A percentile compares a stretch with the other conserved stretches of the same genome.
These are phyloP conservation scores for Fusarium mundagurra DNA, from an alignment of 2,329 filamentous ascomycete genomes.

Conservation along the genomic window DNA sequence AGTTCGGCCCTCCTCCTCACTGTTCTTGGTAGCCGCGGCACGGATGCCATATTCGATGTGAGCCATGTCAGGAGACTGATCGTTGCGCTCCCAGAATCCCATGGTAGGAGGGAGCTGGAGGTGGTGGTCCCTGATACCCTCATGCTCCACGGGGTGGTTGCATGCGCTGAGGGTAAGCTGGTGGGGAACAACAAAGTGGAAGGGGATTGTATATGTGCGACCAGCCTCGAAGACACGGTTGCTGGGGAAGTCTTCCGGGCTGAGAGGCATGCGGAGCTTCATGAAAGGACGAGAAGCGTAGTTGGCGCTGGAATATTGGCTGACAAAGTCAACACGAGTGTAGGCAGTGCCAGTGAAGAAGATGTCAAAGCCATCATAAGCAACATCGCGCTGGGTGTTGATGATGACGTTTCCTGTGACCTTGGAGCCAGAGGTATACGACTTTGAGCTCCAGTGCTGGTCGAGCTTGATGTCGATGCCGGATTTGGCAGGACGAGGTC, in stretches of 20 bases:
- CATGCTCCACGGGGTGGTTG: slow-evolving; percentile 57
- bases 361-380: slow-evolving; percentile 63
- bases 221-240: slow-evolving; percentile 60
- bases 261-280: slow-evolving; percentile 65
- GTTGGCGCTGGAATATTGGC: slow-evolving; percentile 58
- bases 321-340: slow-evolving; percentile 62
- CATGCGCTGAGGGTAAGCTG: slow-evolving; percentile 67
- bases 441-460: slow-evolving; percentile 63
- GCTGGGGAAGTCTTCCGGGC: slow-evolving; percentile 57
- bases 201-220: slow-evolving; percentile 61
- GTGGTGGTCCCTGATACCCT: slow-evolving; percentile 62
- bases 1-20: slow-evolving; percentile 32
- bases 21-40: slow-evolving; percentile 53
- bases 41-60: slow-evolving; percentile 63
- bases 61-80: slow-evolving; percentile 65
- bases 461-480: slow-evolving; percentile 61
- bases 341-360: slow-evolving; percentile 61
- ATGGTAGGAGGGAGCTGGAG: slow-evolving; percentile 63
- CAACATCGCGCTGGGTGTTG: slow-evolving; percentile 55
- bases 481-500: slow-evolving; percentile 40
- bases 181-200: slow-evolving; percentile 68
- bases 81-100: slow-evolving; percentile 63
- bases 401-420: slow-evolving; percentile 61
- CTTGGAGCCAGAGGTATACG: slow-evolving; percentile 65
- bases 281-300: slow-evolving; percentile 63